These are phyloP conservation scores for Rutstroemia sp. DNA, from an alignment of 2,329 filamentous ascomycete genomes.

Conservation along the genomic window DNA sequence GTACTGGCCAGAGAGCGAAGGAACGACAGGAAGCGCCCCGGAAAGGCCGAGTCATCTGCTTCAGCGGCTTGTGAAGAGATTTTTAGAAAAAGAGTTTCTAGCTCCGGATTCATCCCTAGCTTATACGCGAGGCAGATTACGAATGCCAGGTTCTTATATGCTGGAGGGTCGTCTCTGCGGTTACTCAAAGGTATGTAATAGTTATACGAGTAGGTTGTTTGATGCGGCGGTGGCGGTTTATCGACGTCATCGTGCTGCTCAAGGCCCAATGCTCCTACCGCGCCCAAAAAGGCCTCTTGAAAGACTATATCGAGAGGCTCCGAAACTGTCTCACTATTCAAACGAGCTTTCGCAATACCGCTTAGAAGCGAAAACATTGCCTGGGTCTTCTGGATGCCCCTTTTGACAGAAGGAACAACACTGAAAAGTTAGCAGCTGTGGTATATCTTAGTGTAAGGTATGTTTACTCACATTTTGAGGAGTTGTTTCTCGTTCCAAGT, in stretches of 20 bases:
- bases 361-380: neutral
- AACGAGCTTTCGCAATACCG: neutral
- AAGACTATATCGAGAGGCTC: neutral
- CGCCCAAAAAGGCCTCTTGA: neutral
- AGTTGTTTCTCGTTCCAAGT: neutral
- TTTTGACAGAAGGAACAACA: neutral
- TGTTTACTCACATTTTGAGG: neutral
- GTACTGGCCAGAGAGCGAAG: neutral
- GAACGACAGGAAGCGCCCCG: neutral
- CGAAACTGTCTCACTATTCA: neutral
- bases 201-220: neutral
- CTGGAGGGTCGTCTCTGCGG: neutral
- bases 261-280: neutral
- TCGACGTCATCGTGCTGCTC: neutral
- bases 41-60: neutral
- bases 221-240: neutral
- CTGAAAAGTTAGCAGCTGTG: neutral
- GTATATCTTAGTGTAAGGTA: neutral
- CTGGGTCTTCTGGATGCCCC: neutral
- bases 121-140: neutral
- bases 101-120: neutral
- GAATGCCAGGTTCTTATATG: neutral
- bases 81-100: neutral
- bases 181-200: neutral
- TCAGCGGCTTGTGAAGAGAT: neutral